Base-by-base conservation (phyloP, 1,284 basidiomycete genomes). In the Rhodotorula mucilaginosa region DNA sequence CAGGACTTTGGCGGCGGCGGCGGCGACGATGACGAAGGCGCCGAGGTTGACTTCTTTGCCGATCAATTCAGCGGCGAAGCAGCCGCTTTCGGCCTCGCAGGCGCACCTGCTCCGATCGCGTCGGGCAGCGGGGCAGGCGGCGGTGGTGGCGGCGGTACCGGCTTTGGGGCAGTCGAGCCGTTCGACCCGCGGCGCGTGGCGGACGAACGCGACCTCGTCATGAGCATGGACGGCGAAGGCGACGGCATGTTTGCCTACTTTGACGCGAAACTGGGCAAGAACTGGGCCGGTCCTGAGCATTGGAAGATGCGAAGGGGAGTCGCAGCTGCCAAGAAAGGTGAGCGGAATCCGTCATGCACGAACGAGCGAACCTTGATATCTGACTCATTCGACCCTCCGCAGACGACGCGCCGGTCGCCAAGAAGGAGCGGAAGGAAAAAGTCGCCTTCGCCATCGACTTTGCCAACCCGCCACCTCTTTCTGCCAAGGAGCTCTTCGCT, bases 221-320 rank as follows among this genome's bases (percentile, higher is more conserved):
- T 96, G 87, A 52, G 39, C 87, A 88, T 64, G 56, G 64, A 31
- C 15, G 88, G 88, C 64, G 86, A 83, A 2, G 87, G 87, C 58
- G 77, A 68, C 16, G 78, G 82, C 87, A 84, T 93, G 83, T 88
- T 98, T 83, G 93, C 96, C 79, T 97, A 97, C 82, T 97, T 99
- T 80, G 95, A 99, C 29, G 61, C 48, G 10, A 87, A 90, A 77
- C 88, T 87, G 79, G 96, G 90, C 79, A 97, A 93, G 85, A 96
- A 94, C 78, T 99, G 96, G 96, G 96, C 97, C 5, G 96, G 97
- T 7, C 96, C 96, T 16, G 93, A 98, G 81, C 97, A 99, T 81
- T 99, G 96, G 96, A 98, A 97, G 81, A 82, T 98, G 77, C 73
- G 64, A 60, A 71, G 62, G 54, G 73, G 65, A 49, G 73, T 49